Percentiles rank a stretch among this genome's conserved stretches.
phyloP scores from a whole-genome alignment of 1,284 basidiomycete genomes.

The Mixia osmundae region DNA sequence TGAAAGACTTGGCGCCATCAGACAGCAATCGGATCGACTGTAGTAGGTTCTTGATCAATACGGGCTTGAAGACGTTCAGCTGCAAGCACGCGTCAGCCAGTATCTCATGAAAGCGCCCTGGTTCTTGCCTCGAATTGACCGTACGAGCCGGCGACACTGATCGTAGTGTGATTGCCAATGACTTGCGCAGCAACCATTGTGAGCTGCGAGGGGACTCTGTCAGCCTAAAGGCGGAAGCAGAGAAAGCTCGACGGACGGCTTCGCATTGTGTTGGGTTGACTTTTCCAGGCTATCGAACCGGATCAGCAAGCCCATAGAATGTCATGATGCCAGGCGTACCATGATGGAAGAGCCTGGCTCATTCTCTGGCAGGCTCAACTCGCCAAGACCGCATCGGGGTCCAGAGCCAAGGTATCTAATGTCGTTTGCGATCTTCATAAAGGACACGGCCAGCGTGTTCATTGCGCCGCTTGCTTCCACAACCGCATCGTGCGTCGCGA shows the following conservation, averaged over 20 bases:
- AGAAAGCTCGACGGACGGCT: conserved; percentile 28
- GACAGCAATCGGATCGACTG: conserved; percentile 82
- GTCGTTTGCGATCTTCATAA: conserved; percentile 99
- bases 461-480: conserved; percentile 92
- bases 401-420: conserved; percentile 95
- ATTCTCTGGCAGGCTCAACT: conserved; percentile 86
- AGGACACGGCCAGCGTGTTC: conserved; percentile 76
- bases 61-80: conserved; percentile 98
- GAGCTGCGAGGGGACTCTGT: conserved; percentile 21
- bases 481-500: conserved; percentile 88
- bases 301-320: neutral
- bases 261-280: conserved; percentile 99
- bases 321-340: conserved; percentile 21
- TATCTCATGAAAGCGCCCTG: neutral
- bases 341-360: conserved; percentile 99
- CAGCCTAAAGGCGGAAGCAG: neutral
- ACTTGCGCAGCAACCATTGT: conserved; percentile 99
- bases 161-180: conserved; percentile 88
- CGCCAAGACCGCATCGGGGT: conserved; percentile 89
- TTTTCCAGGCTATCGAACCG: conserved; percentile 85
- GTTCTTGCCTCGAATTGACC: conserved; percentile 76
- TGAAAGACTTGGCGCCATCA: conserved; percentile 68
- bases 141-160: conserved; percentile 76
- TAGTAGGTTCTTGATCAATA: conserved; percentile 91
- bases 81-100: conserved; percentile 18